phyloP scores from a whole-genome alignment of 129 eudicot species.

The Artemisia tridentata region DNA sequence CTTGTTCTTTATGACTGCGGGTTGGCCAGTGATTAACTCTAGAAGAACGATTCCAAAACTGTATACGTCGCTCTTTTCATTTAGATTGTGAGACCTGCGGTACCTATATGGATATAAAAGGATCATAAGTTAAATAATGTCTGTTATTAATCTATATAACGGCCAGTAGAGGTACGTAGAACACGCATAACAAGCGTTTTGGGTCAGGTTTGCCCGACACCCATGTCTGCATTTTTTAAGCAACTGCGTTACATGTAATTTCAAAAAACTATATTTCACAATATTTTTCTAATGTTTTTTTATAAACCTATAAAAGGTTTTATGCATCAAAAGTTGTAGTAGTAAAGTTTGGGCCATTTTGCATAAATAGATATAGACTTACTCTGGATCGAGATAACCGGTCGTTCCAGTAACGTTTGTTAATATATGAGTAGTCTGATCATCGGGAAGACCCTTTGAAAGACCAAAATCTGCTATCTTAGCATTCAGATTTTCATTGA shows the following conservation, averaged over 20 bases:
- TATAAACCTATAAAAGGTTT: background rate
- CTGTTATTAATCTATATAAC: no score
- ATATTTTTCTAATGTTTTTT: no score
- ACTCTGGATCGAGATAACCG: constrained; percentile 53
- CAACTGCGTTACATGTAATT: no score
- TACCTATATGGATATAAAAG: constrained; percentile 27
- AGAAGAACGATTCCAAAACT: constrained; percentile 41
- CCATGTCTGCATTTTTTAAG: no score
- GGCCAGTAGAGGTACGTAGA: no score
- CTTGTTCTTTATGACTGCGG: constrained; percentile 28
- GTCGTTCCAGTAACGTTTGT: constrained; percentile 34
- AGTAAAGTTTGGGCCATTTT: background rate
- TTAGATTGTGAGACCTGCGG: constrained; percentile 30
- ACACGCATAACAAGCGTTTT: no score
- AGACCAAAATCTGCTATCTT: constrained; percentile 51
- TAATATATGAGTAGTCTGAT: constrained; percentile 24
- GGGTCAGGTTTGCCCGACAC: no score
- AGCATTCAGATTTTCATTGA: constrained; percentile 31
- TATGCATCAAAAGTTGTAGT: background rate
- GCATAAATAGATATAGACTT: constrained; percentile 2
- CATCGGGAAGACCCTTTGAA: constrained; percentile 32
- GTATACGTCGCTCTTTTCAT: constrained; percentile 46
- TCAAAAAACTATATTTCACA: no score
- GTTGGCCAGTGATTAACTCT: constrained; percentile 38
- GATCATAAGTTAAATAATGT: background rate